phyloP scores from a whole-genome alignment of 2,329 filamentous ascomycete species.

The Trichophyton simii region DNA sequence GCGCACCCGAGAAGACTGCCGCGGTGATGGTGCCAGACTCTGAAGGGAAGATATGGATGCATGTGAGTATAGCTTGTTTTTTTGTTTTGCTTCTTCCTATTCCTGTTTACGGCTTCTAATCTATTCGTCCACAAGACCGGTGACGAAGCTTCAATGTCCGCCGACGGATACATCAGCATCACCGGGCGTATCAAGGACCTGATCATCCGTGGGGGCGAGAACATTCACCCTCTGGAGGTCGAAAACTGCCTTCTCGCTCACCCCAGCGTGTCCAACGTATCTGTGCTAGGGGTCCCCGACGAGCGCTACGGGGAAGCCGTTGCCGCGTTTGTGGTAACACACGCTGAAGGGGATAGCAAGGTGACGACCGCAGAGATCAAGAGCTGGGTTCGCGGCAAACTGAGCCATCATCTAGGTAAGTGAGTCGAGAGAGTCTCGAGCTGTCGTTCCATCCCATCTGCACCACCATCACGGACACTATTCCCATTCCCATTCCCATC shows the following conservation, averaged over 20 bases:
- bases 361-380: constrained; percentile 50
- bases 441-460: background rate
- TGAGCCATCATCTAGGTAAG: constrained; percentile 59
- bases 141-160: constrained; percentile 79
- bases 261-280: constrained; percentile 57
- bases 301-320: constrained; percentile 76
- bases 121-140: constrained; percentile 48
- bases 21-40: constrained; percentile 53
- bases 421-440: constrained; percentile 7
- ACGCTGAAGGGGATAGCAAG: constrained; percentile 23
- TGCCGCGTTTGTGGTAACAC: constrained; percentile 62
- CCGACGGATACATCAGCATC: constrained; percentile 71
- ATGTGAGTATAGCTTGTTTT: constrained; percentile 28
- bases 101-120: background rate
- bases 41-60: constrained; percentile 62
- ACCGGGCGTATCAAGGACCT: constrained; percentile 89
- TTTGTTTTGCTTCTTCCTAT: background rate
- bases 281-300: constrained; percentile 74
- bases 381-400: constrained; percentile 55
- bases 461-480: too few relatives aligned
- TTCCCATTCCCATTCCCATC: background rate
- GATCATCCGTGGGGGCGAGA: constrained; percentile 90
- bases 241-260: constrained; percentile 77
- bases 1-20: constrained; percentile 54
- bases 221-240: constrained; percentile 86